These are phyloP conservation scores for Auxenochlorella protothecoides DNA, from an alignment of 139 green algal species.

Conservation along the genomic window DNA sequence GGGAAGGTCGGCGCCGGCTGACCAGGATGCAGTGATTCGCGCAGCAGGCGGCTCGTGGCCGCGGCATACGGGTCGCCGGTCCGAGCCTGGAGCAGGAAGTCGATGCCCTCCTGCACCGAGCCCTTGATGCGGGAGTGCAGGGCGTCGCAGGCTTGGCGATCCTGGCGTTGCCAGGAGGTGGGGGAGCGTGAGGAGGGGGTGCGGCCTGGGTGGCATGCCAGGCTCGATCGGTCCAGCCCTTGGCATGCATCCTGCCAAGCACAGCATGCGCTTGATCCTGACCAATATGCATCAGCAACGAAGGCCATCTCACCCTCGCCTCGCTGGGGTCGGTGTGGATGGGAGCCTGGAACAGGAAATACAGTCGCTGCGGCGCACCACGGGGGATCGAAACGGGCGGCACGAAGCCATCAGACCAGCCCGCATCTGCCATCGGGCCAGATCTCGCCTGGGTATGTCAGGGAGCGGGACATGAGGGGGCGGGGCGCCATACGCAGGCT, in stretches of 20 bases:
- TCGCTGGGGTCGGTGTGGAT: conserved; percentile 33
- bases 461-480: too few relatives aligned
- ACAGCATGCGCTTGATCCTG: too few relatives aligned
- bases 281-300: too few relatives aligned
- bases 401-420: conserved; percentile 41
- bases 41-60: conserved; percentile 52
- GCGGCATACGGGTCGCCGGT: conserved; percentile 73
- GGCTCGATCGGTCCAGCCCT: neutral
- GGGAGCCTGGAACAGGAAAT: conserved; percentile 80
- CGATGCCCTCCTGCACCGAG: conserved; percentile 54
- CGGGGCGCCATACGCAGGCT: neutral
- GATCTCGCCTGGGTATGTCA: conserved; percentile 9
- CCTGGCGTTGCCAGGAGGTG: conserved; percentile 2
- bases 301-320: neutral
- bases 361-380: conserved; percentile 57
- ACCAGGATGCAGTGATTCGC: conserved; percentile 50
- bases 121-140: conserved; percentile 52
- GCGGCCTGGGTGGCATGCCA: neutral
- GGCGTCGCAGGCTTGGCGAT: conserved; percentile 37
- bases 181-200: neutral
- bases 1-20: conserved; percentile 75
- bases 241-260: too few relatives aligned
- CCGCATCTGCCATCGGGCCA: conserved; percentile 25
- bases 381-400: conserved; percentile 43
- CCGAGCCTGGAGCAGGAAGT: conserved; percentile 56